Evolutionary conservation across 1,284 basidiomycete genomes (phyloP), one percentile per base, ranked within the genome.

Genomic region (Ceratobasidium sp.): DNA sequence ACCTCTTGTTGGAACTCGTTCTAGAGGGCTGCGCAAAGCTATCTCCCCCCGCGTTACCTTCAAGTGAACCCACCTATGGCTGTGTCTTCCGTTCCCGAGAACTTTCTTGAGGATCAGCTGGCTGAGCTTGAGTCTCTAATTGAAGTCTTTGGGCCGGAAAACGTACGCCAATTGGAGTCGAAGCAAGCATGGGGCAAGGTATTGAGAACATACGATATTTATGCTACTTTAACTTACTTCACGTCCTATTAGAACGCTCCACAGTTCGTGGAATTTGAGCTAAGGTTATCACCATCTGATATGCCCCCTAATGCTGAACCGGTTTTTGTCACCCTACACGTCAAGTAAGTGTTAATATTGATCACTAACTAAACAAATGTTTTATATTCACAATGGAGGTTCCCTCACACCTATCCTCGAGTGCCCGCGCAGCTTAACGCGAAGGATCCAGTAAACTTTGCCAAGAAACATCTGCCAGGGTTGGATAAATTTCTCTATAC

Each of bases 101-200:
- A 22, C 1, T 27, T 50, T 27, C 47, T 62, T 51, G 57, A 73
- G 50, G 57, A 62, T 45, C 69, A 73, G 36, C 3, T 62, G 2
- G 15, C 69, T n/a, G 69, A 73, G 27, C 48, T 73, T 19, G 69
- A 73, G 48, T 73, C 69, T 62, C 31, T 73, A 31, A 36, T 73
- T 33, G 69, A 62, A 51, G 69, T 73, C 4, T 73, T 62, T 63
- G 69, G 69, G 27, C n/a, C 69, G 17, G 69, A 73, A 33, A 73
- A 73, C 53, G 69, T 73, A 17, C 47, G 62, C 36, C 44, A 48
- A n/a, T 5, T 53, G 27, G 57, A 73, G 53, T 33, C 57, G 19
- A 73, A 45, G 48, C 69, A 73, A 29, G 69, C 69, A 24, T 73
- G 69, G 69, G 65, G 65, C 51, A 73, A 73, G 59, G 69, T 73